phyloP scores from a whole-genome alignment of 257 asterid genomes.

The Salvia miltiorrhiza region DNA sequence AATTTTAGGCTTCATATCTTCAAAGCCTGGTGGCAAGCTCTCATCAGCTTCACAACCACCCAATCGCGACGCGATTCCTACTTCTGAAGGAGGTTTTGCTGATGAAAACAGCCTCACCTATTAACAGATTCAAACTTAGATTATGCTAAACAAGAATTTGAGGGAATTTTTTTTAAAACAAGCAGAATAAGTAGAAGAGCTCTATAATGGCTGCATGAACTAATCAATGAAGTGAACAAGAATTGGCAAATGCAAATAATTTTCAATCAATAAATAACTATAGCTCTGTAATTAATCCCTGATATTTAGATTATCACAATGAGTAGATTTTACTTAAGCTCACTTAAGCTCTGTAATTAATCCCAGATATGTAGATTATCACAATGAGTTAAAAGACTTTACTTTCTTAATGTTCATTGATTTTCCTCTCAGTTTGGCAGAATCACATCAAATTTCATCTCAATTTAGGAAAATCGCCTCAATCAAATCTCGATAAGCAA shows the following conservation, averaged over 20 bases:
- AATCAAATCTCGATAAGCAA: not conserved
- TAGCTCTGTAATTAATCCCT: not conserved
- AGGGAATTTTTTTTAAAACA: too few relatives aligned
- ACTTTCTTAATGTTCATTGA: too few relatives aligned
- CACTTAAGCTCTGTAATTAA: too few relatives aligned
- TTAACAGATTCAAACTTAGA: not conserved
- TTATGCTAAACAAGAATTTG: too few relatives aligned
- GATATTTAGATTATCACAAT: too few relatives aligned
- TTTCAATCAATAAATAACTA: not conserved
- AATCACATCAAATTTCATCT: not conserved
- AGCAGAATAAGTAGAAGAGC: not conserved
- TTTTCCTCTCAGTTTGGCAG: not conserved
- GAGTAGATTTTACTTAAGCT: too few relatives aligned
- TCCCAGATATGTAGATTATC: too few relatives aligned
- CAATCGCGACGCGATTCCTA: too few relatives aligned
- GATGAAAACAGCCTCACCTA: constrained; percentile 13
- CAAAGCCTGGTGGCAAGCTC: not conserved
- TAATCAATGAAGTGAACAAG: not conserved
- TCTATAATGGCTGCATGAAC: too few relatives aligned
- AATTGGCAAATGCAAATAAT: not conserved
- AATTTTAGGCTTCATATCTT: not conserved
- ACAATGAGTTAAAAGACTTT: too few relatives aligned
- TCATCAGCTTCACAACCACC: not conserved
- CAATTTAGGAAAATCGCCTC: not conserved
- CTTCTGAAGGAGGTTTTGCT: not conserved